Conservation (phyloP, 179 eudicot species). For the Carnegiea gigantea region DNA sequence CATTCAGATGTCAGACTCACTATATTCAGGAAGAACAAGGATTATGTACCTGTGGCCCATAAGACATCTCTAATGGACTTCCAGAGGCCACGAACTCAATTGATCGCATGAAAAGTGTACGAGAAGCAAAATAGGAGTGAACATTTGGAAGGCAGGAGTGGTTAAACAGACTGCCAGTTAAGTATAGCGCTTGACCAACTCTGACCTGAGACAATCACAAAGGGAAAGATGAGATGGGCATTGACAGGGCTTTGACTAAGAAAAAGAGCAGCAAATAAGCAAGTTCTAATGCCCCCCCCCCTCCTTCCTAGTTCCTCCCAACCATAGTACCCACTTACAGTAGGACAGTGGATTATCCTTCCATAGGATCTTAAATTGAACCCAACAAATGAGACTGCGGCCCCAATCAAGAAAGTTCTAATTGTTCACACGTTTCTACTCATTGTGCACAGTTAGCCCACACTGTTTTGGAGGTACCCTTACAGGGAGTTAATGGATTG, state of each 20-base stretch:
- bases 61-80: constrained; percentile 73
- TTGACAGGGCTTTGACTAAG: neutral
- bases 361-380: neutral
- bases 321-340: neutral
- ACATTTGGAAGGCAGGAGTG: constrained; percentile 91
- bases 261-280: neutral
- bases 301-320: neutral
- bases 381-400: neutral
- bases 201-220: constrained; percentile 46
- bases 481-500: neutral
- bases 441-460: neutral
- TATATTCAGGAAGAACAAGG: neutral
- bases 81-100: constrained; percentile 63
- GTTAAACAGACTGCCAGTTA: constrained; percentile 79
- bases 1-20: neutral
- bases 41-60: constrained; percentile 86
- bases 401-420: no score
- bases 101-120: constrained; percentile 70
- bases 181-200: constrained; percentile 88
- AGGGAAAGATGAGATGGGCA: neutral
- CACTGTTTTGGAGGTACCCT: neutral
- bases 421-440: neutral
- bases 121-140: constrained; percentile 81
- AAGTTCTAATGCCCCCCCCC: neutral
- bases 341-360: no score